A percentile compares a stretch with the other conserved stretches of the same genome.
phyloP scores from a whole-genome alignment of 176 grass and related monocot genomes.

The Tuctoria greenei region DNA sequence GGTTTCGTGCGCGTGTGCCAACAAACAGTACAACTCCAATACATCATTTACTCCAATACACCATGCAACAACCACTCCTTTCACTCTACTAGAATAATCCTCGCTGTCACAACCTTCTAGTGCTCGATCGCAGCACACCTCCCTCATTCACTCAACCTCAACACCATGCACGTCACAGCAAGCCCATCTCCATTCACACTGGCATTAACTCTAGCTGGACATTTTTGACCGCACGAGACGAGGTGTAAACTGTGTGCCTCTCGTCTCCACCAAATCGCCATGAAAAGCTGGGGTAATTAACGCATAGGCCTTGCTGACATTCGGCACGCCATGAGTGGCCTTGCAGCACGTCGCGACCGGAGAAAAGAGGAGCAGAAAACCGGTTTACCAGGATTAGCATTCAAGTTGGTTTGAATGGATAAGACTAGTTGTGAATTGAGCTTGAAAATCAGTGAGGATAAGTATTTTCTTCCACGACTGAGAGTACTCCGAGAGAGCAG shows the following conservation, averaged over 20 bases:
- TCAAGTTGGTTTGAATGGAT: not conserved
- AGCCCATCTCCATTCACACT: conserved; percentile 4
- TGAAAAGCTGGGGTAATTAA: not conserved
- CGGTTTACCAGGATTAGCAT: not conserved
- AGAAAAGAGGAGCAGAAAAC: not conserved
- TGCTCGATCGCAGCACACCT: not conserved
- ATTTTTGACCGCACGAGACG: conserved; percentile 26
- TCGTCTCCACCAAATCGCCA: not conserved
- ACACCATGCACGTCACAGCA: conserved; percentile 23
- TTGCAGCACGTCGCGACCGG: not conserved
- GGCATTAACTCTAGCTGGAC: not conserved
- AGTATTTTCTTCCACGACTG: not conserved
- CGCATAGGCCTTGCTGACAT: not conserved
- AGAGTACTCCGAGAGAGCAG: not conserved
- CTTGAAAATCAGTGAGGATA: not conserved
- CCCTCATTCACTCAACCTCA: conserved; percentile 4
- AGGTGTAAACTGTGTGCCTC: not conserved
- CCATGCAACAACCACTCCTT: conserved; percentile 14
- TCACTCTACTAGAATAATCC: conserved; percentile 39
- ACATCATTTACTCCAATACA: conserved; percentile 32
- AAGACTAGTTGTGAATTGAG: not conserved
- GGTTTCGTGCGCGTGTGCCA: not conserved
- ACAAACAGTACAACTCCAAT: not conserved
- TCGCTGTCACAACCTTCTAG: not conserved
- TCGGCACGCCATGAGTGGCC: not conserved